These are phyloP conservation scores for Ceratocystis cacaofunesta DNA, from an alignment of 2,329 filamentous ascomycete species.

Conservation along the genomic window DNA sequence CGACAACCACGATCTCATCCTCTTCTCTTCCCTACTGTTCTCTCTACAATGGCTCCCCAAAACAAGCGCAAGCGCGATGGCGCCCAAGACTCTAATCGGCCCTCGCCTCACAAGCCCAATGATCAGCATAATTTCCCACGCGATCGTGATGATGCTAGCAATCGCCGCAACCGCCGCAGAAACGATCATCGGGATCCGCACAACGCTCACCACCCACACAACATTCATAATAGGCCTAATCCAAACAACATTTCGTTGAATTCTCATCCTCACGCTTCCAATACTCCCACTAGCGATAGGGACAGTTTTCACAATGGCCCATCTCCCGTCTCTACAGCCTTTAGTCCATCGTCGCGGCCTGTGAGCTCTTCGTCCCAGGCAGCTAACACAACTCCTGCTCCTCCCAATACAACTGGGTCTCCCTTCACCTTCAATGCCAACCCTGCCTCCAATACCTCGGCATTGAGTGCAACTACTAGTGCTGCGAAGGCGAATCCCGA, in stretches of 20 bases:
- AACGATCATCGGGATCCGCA: slow-evolving; percentile 38
- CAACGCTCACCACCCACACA: slow-evolving; percentile 22
- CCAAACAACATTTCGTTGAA: background rate
- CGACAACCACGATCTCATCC: background rate
- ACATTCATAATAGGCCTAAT: slow-evolving; percentile 28
- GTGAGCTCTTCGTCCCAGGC: slow-evolving; percentile 16
- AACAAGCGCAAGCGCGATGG: slow-evolving; percentile 40
- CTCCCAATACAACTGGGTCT: background rate
- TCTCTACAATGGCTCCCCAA: slow-evolving; percentile 40
- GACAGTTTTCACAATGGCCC: slow-evolving; percentile 8
- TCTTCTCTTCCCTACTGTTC: slow-evolving; percentile 16
- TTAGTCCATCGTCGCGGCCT: slow-evolving; percentile 11
- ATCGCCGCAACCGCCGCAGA: slow-evolving; percentile 33
- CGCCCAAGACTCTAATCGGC: slow-evolving; percentile 34
- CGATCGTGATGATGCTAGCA: slow-evolving; percentile 33
- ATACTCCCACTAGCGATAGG: background rate
- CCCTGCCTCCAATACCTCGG: slow-evolving; percentile 17
- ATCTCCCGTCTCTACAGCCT: slow-evolving; percentile 11
- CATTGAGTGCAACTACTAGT: slow-evolving; percentile 4
- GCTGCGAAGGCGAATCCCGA: background rate
- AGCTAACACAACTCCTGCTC: background rate
- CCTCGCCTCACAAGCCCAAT: slow-evolving; percentile 47
- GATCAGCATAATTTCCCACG: slow-evolving; percentile 42
- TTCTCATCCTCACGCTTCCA: background rate
- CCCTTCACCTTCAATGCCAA: slow-evolving; percentile 8